Evolutionary conservation across 306 rosid genomes (phyloP), one percentile per base, ranked within the genome.

Genomic region (Ormosia semicastrata): DNA sequence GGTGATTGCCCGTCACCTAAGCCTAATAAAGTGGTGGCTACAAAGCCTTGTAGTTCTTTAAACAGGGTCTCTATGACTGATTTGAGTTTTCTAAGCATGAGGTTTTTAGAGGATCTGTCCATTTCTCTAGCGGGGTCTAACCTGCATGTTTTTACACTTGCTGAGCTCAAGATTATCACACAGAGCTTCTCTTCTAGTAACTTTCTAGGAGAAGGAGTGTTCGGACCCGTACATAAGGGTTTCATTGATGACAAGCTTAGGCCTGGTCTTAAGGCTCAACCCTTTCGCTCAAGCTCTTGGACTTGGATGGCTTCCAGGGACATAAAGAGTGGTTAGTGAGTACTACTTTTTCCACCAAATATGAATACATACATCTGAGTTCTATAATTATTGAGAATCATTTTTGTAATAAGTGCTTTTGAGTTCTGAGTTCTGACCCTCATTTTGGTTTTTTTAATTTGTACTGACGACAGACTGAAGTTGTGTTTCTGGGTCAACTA

Each of bases 251-350:
- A 96, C 62, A 96, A 91, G 88, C 75, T 96, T 29, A 85, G 97
- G 52, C 85, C 83, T 11, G 92, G 94, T 47, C 86, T 96, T 34
- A 78, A 87, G 83, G 91, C 99, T 68, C 99, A 93, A 74, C 91
- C 99, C n/a, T n/a, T n/a, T n/a, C 2, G 99, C 92, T 96, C 7
- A 96, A 96, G 90, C 92, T 89, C 62, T 71, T 96, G 79, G 93
- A 96, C 66, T 80, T 92, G 92, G 98, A 92, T 75, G 99, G 99
- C 10, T 0, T 89, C 0, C 99, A 96, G 58, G 99, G 99, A 13
- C 99, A 96, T 34, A 85, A 85, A 37, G 99, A 96, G 90, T 96
- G 99, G 99, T 77, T 96, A 98, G 99, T 96, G 41, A 64, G 99
- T 87, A 3, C 15, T 5, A 4, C 2, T 34, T 34, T 4, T 41